Evolutionary conservation across 108 stramenopile genomes (phyloP).

Genomic region (Epithemia pelagica): DNA sequence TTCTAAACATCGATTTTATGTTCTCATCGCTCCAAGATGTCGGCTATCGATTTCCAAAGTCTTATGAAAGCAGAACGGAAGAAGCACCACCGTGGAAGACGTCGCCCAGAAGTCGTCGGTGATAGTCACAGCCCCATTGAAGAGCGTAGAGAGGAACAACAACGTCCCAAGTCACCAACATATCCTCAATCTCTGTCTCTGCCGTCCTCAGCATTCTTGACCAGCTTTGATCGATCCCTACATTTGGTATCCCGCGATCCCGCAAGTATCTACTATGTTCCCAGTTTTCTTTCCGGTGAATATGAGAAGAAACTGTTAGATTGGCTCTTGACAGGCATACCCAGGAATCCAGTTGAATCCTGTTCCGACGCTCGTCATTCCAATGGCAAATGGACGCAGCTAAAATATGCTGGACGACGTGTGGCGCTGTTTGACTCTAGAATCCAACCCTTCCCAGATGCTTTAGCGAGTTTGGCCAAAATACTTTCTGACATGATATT

Average conservation of each 20-base stretch:
- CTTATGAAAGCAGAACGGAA: too few species aligned
- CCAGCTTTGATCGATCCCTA: background rate
- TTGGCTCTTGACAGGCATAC: constrained; percentile 22
- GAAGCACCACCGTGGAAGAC: too few species aligned
- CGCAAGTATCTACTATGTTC: constrained; percentile 20
- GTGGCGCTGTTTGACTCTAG: constrained; percentile 30
- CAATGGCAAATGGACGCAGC: constrained; percentile 35
- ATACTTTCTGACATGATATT: background rate
- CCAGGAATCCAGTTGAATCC: background rate
- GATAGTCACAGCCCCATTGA: too few species aligned
- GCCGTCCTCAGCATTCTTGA: background rate
- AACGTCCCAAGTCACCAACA: too few species aligned
- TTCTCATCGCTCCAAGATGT: too few species aligned
- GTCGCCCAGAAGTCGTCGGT: too few species aligned
- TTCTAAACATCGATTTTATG: too few species aligned
- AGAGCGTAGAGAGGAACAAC: too few species aligned
- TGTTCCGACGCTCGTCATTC: background rate
- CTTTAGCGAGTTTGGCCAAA: background rate
- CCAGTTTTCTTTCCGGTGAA: constrained; percentile 1
- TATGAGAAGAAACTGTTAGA: constrained; percentile 1
- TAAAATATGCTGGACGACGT: constrained; percentile 36
- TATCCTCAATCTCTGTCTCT: background rate
- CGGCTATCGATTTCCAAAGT: too few species aligned
- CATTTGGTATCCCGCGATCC: constrained; percentile 8
- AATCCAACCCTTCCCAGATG: background rate